These are phyloP conservation scores for Phoma sp. DNA, from an alignment of 2,329 filamentous ascomycete species.

Conservation along the genomic window DNA sequence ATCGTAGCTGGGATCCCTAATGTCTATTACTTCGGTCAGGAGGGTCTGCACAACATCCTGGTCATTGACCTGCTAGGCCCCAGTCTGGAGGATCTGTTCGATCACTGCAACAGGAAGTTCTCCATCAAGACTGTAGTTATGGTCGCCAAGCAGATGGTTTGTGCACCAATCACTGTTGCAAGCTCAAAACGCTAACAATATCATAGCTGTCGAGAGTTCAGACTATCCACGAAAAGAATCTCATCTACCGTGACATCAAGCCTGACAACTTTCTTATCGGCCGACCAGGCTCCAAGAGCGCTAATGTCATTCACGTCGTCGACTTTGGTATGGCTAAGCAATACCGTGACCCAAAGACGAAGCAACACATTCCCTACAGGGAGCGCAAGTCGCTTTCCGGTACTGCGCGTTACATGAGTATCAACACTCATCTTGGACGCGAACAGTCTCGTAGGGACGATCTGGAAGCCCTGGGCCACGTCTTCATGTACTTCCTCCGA, in stretches of 20 bases:
- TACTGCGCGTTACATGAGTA: conserved; percentile 98
- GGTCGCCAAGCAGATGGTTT: conserved; percentile 98
- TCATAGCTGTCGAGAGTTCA: conserved; percentile 83
- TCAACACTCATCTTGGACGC: conserved; percentile 96
- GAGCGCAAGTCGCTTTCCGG: conserved; percentile 96
- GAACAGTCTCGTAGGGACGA: conserved; percentile 97
- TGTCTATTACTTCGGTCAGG: conserved; percentile 99
- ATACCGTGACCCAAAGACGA: conserved; percentile 97
- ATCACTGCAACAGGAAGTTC: conserved; percentile 95
- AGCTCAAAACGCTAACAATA: conserved; percentile 13
- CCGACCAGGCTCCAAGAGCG: conserved; percentile 87
- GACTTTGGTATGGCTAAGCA: conserved; percentile 99
- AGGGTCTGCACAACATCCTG: conserved; percentile 97
- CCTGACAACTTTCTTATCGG: conserved; percentile 99
- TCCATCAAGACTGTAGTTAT: conserved; percentile 98
- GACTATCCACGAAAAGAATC: conserved; percentile 97
- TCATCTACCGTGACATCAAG: conserved; percentile 99
- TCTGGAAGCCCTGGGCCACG: conserved; percentile 79
- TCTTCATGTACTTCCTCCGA: conserved; percentile 73
- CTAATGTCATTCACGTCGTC: conserved; percentile 97
- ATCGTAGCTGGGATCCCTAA: conserved; percentile 90
- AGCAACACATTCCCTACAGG: conserved; percentile 97
- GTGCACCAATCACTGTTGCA: conserved; percentile 31
- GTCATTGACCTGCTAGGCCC: conserved; percentile 96
- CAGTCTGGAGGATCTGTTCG: conserved; percentile 94